Evolutionary conservation across 1,284 basidiomycete genomes (phyloP).

Genomic region (Microbotryum scabiosae): DNA sequence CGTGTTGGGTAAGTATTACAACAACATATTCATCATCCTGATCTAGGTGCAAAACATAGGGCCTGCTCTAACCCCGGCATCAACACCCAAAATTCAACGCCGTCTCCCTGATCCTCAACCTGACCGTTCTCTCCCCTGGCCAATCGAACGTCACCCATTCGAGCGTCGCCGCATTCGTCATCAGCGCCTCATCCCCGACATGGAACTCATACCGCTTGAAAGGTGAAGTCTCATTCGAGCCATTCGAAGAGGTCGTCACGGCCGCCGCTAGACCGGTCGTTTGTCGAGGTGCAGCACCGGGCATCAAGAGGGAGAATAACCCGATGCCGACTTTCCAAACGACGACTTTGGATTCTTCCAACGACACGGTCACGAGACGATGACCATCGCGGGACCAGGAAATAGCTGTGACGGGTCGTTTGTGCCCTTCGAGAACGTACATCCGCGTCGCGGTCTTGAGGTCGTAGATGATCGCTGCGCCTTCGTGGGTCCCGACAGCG

Average conservation of each 20-base stretch:
- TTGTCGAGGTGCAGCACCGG: constrained; percentile 85
- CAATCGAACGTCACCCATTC: constrained; percentile 72
- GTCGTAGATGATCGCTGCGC: constrained; percentile 74
- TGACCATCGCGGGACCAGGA: constrained; percentile 89
- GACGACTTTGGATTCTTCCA: constrained; percentile 66
- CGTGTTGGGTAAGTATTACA: no score
- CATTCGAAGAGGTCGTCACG: background rate
- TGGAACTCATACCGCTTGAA: constrained; percentile 72
- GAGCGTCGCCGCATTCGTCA: constrained; percentile 61
- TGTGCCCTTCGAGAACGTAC: constrained; percentile 89
- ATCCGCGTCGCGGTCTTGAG: constrained; percentile 89
- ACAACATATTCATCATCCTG: no score
- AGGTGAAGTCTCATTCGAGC: constrained; percentile 43
- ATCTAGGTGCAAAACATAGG: no score
- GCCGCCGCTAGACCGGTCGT: constrained; percentile 38
- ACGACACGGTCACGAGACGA: constrained; percentile 73
- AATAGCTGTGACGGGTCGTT: constrained; percentile 64
- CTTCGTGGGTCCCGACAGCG: constrained; percentile 83
- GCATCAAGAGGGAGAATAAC: constrained; percentile 66
- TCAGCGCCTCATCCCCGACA: constrained; percentile 50
- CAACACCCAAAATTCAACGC: constrained; percentile 56
- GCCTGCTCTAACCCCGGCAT: background rate
- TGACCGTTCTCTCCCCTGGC: constrained; percentile 69
- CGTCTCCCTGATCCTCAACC: constrained; percentile 68
- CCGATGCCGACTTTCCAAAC: constrained; percentile 41